phyloP scores from a whole-genome alignment of 2,329 filamentous ascomycete genomes.

The Pestalotiopsis sp. region DNA sequence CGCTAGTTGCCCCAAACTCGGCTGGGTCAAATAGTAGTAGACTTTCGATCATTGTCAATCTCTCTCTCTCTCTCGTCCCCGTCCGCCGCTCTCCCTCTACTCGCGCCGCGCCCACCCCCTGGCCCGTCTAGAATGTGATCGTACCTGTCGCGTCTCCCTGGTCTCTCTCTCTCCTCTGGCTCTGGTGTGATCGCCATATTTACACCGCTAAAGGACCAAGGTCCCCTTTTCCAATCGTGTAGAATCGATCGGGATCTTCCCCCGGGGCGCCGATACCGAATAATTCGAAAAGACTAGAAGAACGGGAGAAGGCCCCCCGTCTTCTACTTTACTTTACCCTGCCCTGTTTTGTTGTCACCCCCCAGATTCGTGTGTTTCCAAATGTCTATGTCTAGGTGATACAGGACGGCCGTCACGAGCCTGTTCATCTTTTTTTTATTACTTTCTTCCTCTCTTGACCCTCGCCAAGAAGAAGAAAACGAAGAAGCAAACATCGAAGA shows the following conservation, averaged over 20 bases:
- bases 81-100: not conserved
- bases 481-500: not conserved
- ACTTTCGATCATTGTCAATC: constrained; percentile 6
- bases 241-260: not conserved
- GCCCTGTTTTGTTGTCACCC: not conserved
- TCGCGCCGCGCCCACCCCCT: not conserved
- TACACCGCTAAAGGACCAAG: not conserved
- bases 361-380: constrained; percentile 1
- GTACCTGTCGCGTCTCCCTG: not conserved
- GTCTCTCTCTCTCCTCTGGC: not conserved
- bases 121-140: not conserved
- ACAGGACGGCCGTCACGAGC: constrained; percentile 10
- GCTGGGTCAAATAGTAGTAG: not conserved
- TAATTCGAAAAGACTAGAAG: not conserved
- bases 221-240: not conserved
- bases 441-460: not conserved
- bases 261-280: not conserved
- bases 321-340: not conserved
- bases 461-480: not conserved
- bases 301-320: not conserved
- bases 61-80: not conserved
- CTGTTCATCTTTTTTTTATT: not conserved
- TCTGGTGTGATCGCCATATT: not conserved
- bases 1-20: not conserved
- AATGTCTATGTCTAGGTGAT: constrained; percentile 15